Evolutionary conservation across 164 flowering plant species (phyloP).

Genomic region (Buxus sempervirens): DNA sequence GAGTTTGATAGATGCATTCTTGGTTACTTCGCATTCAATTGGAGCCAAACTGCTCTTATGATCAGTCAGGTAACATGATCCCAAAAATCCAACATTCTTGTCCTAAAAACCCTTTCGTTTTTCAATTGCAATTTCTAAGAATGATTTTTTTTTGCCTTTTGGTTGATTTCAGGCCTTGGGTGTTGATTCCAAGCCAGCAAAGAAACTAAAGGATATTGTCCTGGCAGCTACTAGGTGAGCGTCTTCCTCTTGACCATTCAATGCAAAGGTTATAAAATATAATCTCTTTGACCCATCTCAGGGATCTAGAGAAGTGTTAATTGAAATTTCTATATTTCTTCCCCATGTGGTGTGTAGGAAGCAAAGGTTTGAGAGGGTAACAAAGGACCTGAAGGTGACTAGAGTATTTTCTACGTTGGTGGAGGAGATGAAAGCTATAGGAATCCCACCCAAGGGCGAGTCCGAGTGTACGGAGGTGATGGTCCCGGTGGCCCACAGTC

Average conservation of each 20-base stretch:
- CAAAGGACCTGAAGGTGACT: slow-evolving; percentile 62
- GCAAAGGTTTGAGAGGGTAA: slow-evolving; percentile 74
- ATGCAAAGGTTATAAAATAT: no score
- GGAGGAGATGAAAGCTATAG: slow-evolving; percentile 82
- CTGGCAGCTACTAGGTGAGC: slow-evolving; percentile 91
- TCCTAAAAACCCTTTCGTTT: background rate
- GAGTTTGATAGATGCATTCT: slow-evolving; percentile 83
- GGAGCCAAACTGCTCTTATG: slow-evolving; percentile 61
- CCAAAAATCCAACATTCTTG: background rate
- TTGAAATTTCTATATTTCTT: no score
- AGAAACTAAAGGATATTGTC: slow-evolving; percentile 59
- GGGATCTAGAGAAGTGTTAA: no score
- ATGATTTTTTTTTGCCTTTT: background rate
- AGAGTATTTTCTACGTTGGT: slow-evolving; percentile 77
- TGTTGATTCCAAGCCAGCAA: slow-evolving; percentile 41
- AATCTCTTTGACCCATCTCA: no score
- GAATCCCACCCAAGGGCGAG: slow-evolving; percentile 29
- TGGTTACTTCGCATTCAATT: slow-evolving; percentile 76
- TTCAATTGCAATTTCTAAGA: background rate
- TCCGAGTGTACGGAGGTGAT: slow-evolving; percentile 54
- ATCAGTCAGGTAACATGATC: slow-evolving; percentile 55
- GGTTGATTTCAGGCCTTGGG: slow-evolving; percentile 45
- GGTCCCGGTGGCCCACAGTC: slow-evolving; percentile 67
- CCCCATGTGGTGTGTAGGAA: no score
- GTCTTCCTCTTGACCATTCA: no score